Base-by-base conservation (phyloP, 2,329 filamentous ascomycete species). In the Nemania serpens region DNA sequence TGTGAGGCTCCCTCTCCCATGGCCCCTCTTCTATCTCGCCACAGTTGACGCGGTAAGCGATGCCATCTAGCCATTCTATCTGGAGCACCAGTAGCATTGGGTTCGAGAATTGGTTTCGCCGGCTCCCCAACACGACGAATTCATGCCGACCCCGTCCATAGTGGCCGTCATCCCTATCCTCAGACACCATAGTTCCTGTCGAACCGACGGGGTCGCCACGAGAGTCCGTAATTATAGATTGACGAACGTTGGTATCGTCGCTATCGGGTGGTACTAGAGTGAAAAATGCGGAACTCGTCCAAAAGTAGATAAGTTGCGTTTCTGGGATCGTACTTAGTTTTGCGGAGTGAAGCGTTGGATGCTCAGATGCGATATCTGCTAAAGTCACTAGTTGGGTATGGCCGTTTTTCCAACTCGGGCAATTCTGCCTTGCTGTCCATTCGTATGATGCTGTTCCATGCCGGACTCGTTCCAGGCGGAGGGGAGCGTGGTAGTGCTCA, bases 21-120 rank as follows among this genome's bases (percentile, higher is more conserved):
- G 42, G 41, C 25, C 18, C 42, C 39, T 55, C 41, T 45, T 22
- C 33, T 17, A 55, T 39, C 52, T 37, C 52, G 37, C 41, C 52
- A 12, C 52, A n/a, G 42, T 55, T 55, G 33, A 47, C 18, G 22
- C 52, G 41, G 18, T 46, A 33, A 37, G 52, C 52, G 42, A 55
- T 47, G 52, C n/a, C 18, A 17, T 47, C 41, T 22, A 22, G 51
- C 22, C 51, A 45, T 36, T 37, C 51, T 54, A 54, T 54, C 33
- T 46, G 39, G 51, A 54, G 39, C 39, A 54, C 51, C 13, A 54
- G 51, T 12, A 45, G 22, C 39, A 36, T 45, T 34, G 41, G 51
- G 36, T 46, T 29, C 41, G 42, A 55, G n/a, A 55, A 47, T 7
- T 46, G 29, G 42, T 55, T 55, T 20, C 52, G 52, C 42, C 41